Evolutionary conservation across 371 early-diverging fungal genomes (phyloP).

Genomic region (Blakeslea trispora): DNA sequence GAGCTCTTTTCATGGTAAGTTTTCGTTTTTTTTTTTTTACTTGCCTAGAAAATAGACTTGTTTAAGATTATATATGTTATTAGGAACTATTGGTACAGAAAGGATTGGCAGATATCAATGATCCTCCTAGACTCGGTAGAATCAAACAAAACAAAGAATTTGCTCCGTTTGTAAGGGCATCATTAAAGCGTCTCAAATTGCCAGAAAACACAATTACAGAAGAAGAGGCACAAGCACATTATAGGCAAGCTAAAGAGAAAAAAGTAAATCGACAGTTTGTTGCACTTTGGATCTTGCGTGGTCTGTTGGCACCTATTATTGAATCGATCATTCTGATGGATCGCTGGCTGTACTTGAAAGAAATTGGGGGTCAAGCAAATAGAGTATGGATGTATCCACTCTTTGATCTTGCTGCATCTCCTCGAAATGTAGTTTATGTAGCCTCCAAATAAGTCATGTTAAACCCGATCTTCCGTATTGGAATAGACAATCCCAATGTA

Average conservation of each 20-base stretch:
- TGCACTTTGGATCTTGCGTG: constrained; percentile 78
- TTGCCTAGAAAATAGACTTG: too few species aligned
- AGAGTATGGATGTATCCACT: constrained; percentile 49
- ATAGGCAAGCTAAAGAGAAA: constrained; percentile 28
- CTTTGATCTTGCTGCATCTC: constrained; percentile 41
- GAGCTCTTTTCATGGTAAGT: constrained; percentile 67
- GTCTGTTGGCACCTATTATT: constrained; percentile 71
- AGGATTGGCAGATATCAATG: constrained; percentile 49
- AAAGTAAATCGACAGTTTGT: constrained; percentile 64
- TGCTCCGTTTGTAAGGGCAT: constrained; percentile 38
- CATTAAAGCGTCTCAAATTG: constrained; percentile 46
- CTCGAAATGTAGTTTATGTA: constrained; percentile 45
- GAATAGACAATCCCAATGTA: too few species aligned
- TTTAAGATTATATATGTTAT: too few species aligned
- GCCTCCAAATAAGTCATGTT: constrained; percentile 40
- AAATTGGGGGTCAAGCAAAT: constrained; percentile 26
- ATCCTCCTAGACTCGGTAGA: constrained; percentile 63
- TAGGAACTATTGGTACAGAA: constrained; percentile 55
- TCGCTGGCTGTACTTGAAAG: constrained; percentile 68
- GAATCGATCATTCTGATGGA: constrained; percentile 81
- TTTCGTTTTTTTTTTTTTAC: too few species aligned
- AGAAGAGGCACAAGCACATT: constrained; percentile 47
- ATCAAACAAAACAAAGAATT: constrained; percentile 59
- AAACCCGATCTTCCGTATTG: too few species aligned
- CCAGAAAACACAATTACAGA: constrained; percentile 45